Evolutionary conservation across 164 flowering plant genomes (phyloP), one percentile per base, ranked within the genome.

Genomic region (Nymphaea thermarum): DNA sequence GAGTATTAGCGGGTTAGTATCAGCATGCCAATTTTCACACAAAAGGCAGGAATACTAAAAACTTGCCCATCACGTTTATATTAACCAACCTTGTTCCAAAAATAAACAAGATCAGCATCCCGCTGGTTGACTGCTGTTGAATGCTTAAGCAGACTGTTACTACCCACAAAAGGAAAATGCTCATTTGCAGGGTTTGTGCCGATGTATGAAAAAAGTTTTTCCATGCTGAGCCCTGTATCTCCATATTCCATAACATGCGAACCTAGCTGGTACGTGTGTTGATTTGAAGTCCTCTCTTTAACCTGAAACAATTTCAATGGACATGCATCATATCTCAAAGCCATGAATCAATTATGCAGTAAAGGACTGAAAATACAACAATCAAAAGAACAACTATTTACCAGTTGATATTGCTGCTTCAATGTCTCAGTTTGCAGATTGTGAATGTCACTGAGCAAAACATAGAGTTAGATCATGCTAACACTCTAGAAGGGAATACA

Each of bases 221-320:
- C 81, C 70, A 74, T 76, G 79, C 79, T 83, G 43, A 87, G 84
- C 6, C 67, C 63, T 61, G 74, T 15, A 70, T 90, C 91, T 36
- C 97, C 98, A 73, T 80, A 91, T 82, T 93, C 87, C 93, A 86
- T 87, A 65, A 93, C 98, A 77, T 93, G 97, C 43, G 98, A 93
- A 36, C 96, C 93, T 64, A 80, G 61, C 5, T 65, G 44, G 68
- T 73, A 76, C 76, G 74, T 67, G 7, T 67, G 74, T 10, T 65
- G 77, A 72, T 72, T 80, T 11, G 82, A 68, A 36, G 98, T 90
- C 81, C 96, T 82, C 69, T 10, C 68, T 71, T 82, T 89, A 17
- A 93, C 98, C 98, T 93, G 83, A 43, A 75, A 74, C 74, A 51
- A 4, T 64, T 64, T 65, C 60, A 44, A 77, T 63, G 62, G 45